phyloP scores from a whole-genome alignment of 345 rosid species.

The Physaria fendleri region DNA sequence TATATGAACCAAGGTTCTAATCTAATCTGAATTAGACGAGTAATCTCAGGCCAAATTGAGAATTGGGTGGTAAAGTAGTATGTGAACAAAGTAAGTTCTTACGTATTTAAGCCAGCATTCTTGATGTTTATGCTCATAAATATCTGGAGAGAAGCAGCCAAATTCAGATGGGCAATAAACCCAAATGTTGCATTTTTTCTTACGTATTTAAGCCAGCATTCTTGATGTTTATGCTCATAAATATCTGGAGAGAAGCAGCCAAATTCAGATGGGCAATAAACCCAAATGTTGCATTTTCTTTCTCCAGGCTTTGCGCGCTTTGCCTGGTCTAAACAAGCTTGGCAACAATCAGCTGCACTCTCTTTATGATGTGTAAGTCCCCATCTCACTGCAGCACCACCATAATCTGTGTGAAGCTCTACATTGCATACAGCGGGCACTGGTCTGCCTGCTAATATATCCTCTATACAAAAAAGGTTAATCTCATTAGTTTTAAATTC shows the following conservation, averaged over 20 bases:
- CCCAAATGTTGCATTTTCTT: constrained; percentile 55
- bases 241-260: too few species aligned
- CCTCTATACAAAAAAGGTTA: constrained; percentile 43
- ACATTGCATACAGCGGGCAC: constrained; percentile 67
- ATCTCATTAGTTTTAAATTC: constrained; percentile 4
- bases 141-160: constrained; percentile 90
- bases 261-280: too few species aligned
- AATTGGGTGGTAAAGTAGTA: not conserved
- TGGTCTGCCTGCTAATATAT: constrained; percentile 83
- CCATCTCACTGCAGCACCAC: constrained; percentile 91
- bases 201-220: too few species aligned
- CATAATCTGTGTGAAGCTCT: constrained; percentile 91
- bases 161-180: constrained; percentile 86
- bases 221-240: too few species aligned
- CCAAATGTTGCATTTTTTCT: too few species aligned
- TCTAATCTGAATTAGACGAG: not conserved
- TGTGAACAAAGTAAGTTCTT: constrained; percentile 24
- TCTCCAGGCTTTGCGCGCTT: constrained; percentile 69
- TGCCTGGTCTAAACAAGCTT: constrained; percentile 93
- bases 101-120: constrained; percentile 99
- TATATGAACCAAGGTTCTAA: not conserved
- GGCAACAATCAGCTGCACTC: constrained; percentile 98
- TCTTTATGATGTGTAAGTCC: constrained; percentile 93
- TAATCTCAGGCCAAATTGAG: not conserved
- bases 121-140: constrained; percentile 70